These are phyloP conservation scores for Butyriboletus appendiculatus DNA, from an alignment of 1,284 basidiomycete species.

Conservation along the genomic window DNA sequence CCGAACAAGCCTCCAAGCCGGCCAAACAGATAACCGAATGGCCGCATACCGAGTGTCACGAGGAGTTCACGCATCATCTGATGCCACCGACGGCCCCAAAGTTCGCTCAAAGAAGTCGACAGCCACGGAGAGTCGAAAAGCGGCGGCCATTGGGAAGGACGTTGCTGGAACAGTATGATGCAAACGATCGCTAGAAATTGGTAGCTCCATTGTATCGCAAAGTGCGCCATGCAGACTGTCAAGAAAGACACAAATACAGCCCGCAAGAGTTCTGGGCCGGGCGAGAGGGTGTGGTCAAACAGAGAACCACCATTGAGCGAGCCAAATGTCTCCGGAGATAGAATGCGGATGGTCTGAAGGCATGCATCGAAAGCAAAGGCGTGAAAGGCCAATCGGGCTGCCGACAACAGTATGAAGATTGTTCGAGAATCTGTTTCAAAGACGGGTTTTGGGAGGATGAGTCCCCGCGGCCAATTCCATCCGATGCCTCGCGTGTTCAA, in stretches of 20 bases:
- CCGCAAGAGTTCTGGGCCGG: slow-evolving; percentile 41
- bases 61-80: slow-evolving; percentile 42
- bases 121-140: slow-evolving; percentile 41
- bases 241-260: slow-evolving; percentile 43
- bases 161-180: slow-evolving; percentile 38
- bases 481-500: slow-evolving; percentile 25
- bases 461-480: slow-evolving; percentile 31
- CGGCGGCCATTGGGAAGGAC: slow-evolving; percentile 42
- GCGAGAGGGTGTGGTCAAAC: slow-evolving; percentile 47
- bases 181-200: slow-evolving; percentile 43
- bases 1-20: slow-evolving; percentile 50
- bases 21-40: slow-evolving; percentile 40
- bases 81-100: slow-evolving; percentile 50
- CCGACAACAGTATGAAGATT: slow-evolving; percentile 12
- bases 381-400: not conserved
- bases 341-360: slow-evolving; percentile 9
- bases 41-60: slow-evolving; percentile 33
- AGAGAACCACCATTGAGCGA: slow-evolving; percentile 40
- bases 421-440: slow-evolving; percentile 10
- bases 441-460: slow-evolving; percentile 12
- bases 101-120: slow-evolving; percentile 40
- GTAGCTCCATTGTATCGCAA: slow-evolving; percentile 47
- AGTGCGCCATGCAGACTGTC: slow-evolving; percentile 44
- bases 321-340: slow-evolving; percentile 21
- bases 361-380: slow-evolving; percentile 19